A percentile compares a stretch with the other conserved stretches of the same genome.
Evolutionary conservation across 108 stramenopile genomes (phyloP).

Genomic region (Cylindrotheca fusiformis): DNA sequence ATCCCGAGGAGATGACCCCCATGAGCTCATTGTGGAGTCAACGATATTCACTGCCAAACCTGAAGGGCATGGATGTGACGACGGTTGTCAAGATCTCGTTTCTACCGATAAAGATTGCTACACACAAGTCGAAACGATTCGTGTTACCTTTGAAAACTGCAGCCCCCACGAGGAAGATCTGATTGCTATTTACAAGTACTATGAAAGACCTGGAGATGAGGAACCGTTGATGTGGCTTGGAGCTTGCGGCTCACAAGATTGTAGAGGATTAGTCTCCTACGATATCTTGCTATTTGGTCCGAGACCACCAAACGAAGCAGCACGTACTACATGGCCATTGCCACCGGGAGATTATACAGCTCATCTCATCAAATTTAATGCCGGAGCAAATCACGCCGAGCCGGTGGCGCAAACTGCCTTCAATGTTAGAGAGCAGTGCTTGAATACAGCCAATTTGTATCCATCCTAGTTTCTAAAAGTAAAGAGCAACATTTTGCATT

Average conservation of each 20-base stretch:
- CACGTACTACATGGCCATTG: conserved; percentile 3
- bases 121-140: neutral
- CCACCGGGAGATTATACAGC: conserved; percentile 7
- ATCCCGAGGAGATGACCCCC: neutral
- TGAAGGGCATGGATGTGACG: neutral
- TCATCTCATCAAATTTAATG: neutral
- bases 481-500: neutral
- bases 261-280: neutral
- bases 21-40: neutral
- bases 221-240: conserved; percentile 11
- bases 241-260: conserved; percentile 1
- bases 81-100: conserved; percentile 2
- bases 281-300: conserved; percentile 4
- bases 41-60: conserved; percentile 2
- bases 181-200: conserved; percentile 5
- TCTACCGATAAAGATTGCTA: neutral
- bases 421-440: neutral
- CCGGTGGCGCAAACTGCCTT: neutral
- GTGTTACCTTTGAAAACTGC: conserved; percentile 12
- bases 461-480: neutral
- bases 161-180: conserved; percentile 2
- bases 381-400: neutral
- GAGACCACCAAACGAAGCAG: neutral
- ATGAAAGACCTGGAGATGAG: neutral
- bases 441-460: neutral